phyloP scores from a whole-genome alignment of 805 yeast species.

The Starmera dryadoides region DNA sequence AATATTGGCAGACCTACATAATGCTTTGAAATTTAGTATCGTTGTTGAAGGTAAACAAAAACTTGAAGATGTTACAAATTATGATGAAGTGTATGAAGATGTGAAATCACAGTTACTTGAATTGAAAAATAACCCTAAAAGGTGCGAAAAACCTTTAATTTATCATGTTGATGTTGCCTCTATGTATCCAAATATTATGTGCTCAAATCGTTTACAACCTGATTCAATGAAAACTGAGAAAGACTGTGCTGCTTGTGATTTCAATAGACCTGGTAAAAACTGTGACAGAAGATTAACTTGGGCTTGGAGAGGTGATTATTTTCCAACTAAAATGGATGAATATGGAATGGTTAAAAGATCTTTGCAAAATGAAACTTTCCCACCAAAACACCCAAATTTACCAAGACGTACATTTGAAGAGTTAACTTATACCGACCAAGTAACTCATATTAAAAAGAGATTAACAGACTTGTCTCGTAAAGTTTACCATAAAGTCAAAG shows the following conservation, averaged over 20 bases:
- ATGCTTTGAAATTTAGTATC: constrained; percentile 75
- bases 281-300: constrained; percentile 91
- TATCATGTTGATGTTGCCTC: constrained; percentile 99
- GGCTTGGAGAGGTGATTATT: constrained; percentile 98
- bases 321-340: constrained; percentile 86
- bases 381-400: constrained; percentile 47
- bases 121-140: constrained; percentile 51
- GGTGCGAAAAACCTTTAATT: constrained; percentile 77
- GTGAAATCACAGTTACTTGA: constrained; percentile 51
- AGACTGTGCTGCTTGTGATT: constrained; percentile 96
- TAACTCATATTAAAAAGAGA: constrained; percentile 64
- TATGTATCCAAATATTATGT: constrained; percentile 99
- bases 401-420: constrained; percentile 68
- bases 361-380: constrained; percentile 70
- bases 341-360: constrained; percentile 85
- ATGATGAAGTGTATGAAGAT: constrained; percentile 60
- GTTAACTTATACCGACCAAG: constrained; percentile 71
- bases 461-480: constrained; percentile 79
- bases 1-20: constrained; percentile 61
- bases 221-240: constrained; percentile 94
- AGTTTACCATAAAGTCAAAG: constrained; percentile 74
- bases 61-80: constrained; percentile 73
- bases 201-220: constrained; percentile 93
- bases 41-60: constrained; percentile 72
- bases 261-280: constrained; percentile 87